Percentiles rank a stretch among this genome's conserved stretches.
Evolutionary conservation across 768 basidiomycete genomes (phyloP).

Genomic region (Piloderma croceum): DNA sequence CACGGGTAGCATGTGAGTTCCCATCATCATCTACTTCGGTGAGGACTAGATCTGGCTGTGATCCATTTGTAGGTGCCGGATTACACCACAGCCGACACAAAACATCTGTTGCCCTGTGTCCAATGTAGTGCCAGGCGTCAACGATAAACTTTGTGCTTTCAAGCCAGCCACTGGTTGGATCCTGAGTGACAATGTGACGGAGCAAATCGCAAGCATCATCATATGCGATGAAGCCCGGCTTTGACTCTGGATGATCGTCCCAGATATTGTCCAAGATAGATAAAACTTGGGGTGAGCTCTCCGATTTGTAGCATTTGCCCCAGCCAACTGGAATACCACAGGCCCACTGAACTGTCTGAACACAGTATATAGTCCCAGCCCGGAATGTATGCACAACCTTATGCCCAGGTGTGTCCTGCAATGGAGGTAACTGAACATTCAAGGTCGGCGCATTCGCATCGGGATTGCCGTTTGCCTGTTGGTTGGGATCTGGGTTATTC

Average conservation of each 20-base stretch:
- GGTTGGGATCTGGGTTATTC: too few relatives aligned
- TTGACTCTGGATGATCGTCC: not conserved
- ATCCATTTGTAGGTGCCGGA: too few relatives aligned
- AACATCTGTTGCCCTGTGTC: conserved; percentile 8
- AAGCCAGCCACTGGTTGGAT: conserved; percentile 10
- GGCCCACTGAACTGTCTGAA: conserved; percentile 18
- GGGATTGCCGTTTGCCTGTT: too few relatives aligned
- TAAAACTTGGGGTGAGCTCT: conserved; percentile 11
- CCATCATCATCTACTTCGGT: conserved; percentile 12
- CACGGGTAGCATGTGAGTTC: conserved; percentile 9
- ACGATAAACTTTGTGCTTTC: conserved; percentile 12
- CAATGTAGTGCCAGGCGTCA: too few relatives aligned
- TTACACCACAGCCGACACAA: conserved; percentile 13
- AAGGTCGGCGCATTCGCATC: too few relatives aligned
- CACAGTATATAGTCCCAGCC: conserved; percentile 10
- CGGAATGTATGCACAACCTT: conserved; percentile 13
- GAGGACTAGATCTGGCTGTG: conserved; percentile 14
- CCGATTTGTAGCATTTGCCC: conserved; percentile 14
- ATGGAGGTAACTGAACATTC: conserved; percentile 1
- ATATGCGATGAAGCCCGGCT: conserved; percentile 12
- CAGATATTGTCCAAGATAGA: conserved; percentile 8
- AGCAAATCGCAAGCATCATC: conserved; percentile 15
- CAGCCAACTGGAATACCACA: conserved; percentile 16
- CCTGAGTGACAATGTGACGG: conserved; percentile 12
- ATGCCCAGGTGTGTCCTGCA: conserved; percentile 4